Evolutionary conservation across 2,329 filamentous ascomycete species (phyloP).

Genomic region (Xylariaceae sp.): DNA sequence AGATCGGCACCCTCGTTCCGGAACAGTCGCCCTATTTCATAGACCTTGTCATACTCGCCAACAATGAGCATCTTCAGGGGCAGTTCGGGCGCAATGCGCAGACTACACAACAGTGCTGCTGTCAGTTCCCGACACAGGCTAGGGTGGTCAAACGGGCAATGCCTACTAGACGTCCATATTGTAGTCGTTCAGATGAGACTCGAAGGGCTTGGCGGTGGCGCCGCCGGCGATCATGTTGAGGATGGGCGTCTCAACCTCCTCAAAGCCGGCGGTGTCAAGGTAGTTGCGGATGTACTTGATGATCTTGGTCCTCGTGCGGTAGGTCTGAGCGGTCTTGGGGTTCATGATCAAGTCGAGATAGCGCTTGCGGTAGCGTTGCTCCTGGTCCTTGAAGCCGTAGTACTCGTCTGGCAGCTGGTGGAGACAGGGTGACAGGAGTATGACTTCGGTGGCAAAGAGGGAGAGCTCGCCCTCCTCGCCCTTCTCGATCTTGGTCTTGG

Average conservation of each 20-base stretch:
- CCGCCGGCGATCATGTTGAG: slow-evolving; percentile 94
- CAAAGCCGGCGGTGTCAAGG: slow-evolving; percentile 81
- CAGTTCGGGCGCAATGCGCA: slow-evolving; percentile 90
- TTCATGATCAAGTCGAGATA: slow-evolving; percentile 98
- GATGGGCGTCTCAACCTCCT: slow-evolving; percentile 86
- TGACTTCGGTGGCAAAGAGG: slow-evolving; percentile 81
- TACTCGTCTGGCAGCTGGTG: slow-evolving; percentile 85
- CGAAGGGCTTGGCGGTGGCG: slow-evolving; percentile 90
- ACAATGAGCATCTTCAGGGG: slow-evolving; percentile 96
- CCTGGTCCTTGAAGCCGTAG: slow-evolving; percentile 92
- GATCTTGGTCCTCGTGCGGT: slow-evolving; percentile 81
- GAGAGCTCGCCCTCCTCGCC: slow-evolving; percentile 85
- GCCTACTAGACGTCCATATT: slow-evolving; percentile 94
- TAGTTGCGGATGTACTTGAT: slow-evolving; percentile 81
- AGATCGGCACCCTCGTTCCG: slow-evolving; percentile 86
- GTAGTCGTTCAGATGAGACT: slow-evolving; percentile 92
- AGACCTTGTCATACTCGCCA: slow-evolving; percentile 88
- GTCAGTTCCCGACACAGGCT: too few species aligned
- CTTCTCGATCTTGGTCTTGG: slow-evolving; percentile 75
- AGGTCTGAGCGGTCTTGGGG: slow-evolving; percentile 72
- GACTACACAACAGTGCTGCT: too few species aligned
- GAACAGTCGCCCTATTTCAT: slow-evolving; percentile 94
- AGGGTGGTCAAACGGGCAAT: too few species aligned
- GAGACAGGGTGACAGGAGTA: slow-evolving; percentile 82
- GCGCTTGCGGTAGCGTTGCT: slow-evolving; percentile 85